Evolutionary conservation across 2,329 filamentous ascomycete species (phyloP).

Genomic region (Diaporthe vaccinii): DNA sequence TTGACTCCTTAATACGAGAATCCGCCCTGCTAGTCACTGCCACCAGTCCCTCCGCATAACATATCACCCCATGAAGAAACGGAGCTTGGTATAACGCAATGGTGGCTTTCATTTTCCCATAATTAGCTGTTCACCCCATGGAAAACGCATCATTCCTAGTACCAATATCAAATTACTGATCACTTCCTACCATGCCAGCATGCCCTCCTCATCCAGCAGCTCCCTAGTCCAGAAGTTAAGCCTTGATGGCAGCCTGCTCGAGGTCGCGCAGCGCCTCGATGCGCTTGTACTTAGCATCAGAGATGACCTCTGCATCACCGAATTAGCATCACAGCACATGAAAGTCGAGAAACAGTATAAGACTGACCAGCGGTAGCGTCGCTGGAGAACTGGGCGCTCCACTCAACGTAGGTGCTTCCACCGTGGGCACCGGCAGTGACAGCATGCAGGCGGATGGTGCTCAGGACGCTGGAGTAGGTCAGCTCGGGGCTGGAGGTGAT

Average conservation of each 20-base stretch:
- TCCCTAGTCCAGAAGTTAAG: slow-evolving; percentile 25
- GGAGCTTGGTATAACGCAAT: slow-evolving; percentile 33
- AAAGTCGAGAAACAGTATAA: neutral
- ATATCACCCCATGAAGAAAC: neutral
- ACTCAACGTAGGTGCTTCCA: slow-evolving; percentile 76
- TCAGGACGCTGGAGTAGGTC: slow-evolving; percentile 75
- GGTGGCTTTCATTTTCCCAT: neutral
- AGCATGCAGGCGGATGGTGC: slow-evolving; percentile 74
- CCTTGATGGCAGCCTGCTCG: slow-evolving; percentile 62
- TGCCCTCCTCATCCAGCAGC: neutral
- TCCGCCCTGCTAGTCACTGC: too few relatives aligned
- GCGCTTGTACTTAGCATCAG: slow-evolving; percentile 83
- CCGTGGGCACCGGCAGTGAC: slow-evolving; percentile 76
- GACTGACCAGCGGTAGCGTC: slow-evolving; percentile 77
- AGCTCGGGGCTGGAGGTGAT: slow-evolving; percentile 76
- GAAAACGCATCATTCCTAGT: neutral
- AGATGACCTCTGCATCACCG: slow-evolving; percentile 70
- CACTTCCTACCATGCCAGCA: neutral
- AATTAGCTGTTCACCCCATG: neutral
- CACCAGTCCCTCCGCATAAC: too few relatives aligned
- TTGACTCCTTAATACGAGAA: too few relatives aligned
- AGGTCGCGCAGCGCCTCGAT: slow-evolving; percentile 78
- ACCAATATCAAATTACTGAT: neutral
- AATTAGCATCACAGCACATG: slow-evolving; percentile 39
- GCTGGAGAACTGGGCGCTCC: slow-evolving; percentile 78